Conservation (phyloP, 176 grass and related monocot genomes). For the Oryza meridionalis region DNA sequence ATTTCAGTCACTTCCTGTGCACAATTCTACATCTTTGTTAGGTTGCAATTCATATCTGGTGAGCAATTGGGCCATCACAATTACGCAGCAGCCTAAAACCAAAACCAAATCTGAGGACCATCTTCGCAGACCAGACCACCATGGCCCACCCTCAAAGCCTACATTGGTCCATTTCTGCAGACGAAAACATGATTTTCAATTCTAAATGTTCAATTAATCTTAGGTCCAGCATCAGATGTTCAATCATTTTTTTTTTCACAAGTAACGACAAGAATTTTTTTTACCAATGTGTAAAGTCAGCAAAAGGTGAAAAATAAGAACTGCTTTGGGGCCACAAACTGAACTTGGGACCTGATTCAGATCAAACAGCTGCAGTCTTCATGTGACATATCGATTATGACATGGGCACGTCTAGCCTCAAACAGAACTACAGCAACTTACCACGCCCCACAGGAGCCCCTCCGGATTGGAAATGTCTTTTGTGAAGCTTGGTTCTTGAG, state of each 20-base stretch:
- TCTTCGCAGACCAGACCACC: conserved; percentile 5
- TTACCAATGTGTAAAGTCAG: conserved; percentile 3
- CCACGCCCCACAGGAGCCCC: conserved; percentile 12
- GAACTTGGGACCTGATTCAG: conserved; percentile 34
- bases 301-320: neutral
- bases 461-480: conserved; percentile 23
- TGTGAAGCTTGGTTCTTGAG: conserved; percentile 28
- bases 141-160: conserved; percentile 30
- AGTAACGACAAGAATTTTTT: conserved; percentile 28
- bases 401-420: conserved; percentile 32
- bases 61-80: conserved; percentile 28
- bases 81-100: neutral
- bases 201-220: conserved; percentile 6
- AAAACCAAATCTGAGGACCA: conserved; percentile 48
- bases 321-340: conserved; percentile 12
- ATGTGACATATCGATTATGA: conserved; percentile 39
- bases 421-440: conserved; percentile 38
- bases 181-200: conserved; percentile 31
- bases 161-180: conserved; percentile 53
- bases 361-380: conserved; percentile 37
- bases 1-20: neutral
- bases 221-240: conserved; percentile 12
- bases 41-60: conserved; percentile 31
- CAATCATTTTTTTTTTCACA: neutral
- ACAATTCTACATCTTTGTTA: conserved; percentile 25